Base-by-base conservation (phyloP, 2,329 filamentous ascomycete species). In the Sporothrix variecibatus region DNA sequence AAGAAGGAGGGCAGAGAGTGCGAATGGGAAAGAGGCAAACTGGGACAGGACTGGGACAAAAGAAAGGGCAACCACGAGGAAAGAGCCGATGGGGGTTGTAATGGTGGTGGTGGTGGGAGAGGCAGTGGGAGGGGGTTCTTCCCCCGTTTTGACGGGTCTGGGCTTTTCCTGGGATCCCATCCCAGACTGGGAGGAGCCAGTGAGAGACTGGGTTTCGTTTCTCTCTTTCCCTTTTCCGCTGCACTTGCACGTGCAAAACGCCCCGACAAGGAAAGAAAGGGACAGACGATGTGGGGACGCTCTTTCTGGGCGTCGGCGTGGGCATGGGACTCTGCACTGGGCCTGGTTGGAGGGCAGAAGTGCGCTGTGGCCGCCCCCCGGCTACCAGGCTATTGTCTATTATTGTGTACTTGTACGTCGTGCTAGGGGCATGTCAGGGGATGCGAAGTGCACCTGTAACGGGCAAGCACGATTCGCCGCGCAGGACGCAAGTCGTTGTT, bases 161-260 rank as follows among this genome's bases (percentile, higher is more conserved):
- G 28, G 43, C 67, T 53, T 40, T 53, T 28, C 51, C 46, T 69
- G 67, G 64, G 62, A 62, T n/a, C 56, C 53, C 23, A 58, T 58
- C 53, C 56, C 53, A 58, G 26, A 31, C 26, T 17, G 51, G 51
- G 53, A 34, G 34, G 34, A 34, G 34, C 34, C 34, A 23, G 31
- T 62, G 58, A 15, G 46, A 51, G n/a, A 51, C 53, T 58, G 15
- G 58, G 20, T 58, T 12, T 17, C 56, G 56, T 56, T 71, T 68
- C 64, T 31, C 23, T 68, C 64, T 12, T 28, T 46, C 46, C 38
- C 38, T 49, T 23, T 17, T 60, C 60, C 26, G 26, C 31, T 23
- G n/a, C 46, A 58, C 65, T 74, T 74, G 68, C 68, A 74, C 73
- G 73, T 71, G 73, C 68, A 67, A 73, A 73, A 71, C 20, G 20